Evolutionary conservation across 2,329 filamentous ascomycete species (phyloP).

Genomic region (Hypoxylon sp.): DNA sequence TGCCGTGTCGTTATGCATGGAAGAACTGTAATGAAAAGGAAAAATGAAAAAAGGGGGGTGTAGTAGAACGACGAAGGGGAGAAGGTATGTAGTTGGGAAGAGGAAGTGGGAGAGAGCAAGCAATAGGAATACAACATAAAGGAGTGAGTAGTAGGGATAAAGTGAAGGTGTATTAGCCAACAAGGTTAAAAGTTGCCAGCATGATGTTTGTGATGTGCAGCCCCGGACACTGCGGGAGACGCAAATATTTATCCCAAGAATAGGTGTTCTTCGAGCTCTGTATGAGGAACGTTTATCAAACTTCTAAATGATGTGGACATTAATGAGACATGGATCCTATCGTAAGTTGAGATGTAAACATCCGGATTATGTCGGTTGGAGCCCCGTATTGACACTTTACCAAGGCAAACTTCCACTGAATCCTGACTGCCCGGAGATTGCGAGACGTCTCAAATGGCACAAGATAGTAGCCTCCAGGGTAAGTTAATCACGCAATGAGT

Average conservation of each 20-base stretch:
- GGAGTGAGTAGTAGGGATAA: no score
- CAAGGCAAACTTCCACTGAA: not conserved
- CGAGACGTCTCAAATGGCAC: no score
- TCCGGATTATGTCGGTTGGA: slow-evolving; percentile 6
- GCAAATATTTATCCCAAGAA: slow-evolving; percentile 4
- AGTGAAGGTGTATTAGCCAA: not conserved
- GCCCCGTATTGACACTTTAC: slow-evolving; percentile 4
- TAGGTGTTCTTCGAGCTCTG: not conserved
- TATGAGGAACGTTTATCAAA: slow-evolving; percentile 9
- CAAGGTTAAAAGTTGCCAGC: not conserved
- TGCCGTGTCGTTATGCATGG: not conserved
- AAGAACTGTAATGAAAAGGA: not conserved
- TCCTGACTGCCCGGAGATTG: not conserved
- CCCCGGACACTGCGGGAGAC: not conserved
- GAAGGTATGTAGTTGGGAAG: not conserved
- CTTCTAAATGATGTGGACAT: slow-evolving; percentile 19
- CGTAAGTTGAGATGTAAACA: slow-evolving; percentile 24
- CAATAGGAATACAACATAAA: no score
- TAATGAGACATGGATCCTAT: slow-evolving; percentile 23
- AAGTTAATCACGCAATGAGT: not conserved
- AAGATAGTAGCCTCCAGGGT: not conserved
- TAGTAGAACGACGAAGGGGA: not conserved
- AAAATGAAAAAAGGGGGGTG: not conserved
- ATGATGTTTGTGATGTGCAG: not conserved
- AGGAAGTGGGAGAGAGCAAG: not conserved